phyloP scores from a whole-genome alignment of 257 asterid genomes.

The Solanum virginianum region DNA sequence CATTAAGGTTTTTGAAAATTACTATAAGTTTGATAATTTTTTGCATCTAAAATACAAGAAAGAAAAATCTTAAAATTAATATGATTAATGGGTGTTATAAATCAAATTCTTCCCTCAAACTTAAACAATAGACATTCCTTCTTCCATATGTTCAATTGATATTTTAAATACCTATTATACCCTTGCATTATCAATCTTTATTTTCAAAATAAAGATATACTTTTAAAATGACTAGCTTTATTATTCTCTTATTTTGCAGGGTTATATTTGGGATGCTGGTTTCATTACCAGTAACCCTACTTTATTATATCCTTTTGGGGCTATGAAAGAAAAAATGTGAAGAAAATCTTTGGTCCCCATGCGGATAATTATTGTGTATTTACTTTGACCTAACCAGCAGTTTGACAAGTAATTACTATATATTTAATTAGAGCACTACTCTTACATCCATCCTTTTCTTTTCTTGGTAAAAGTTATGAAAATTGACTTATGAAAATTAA shows the following conservation, averaged over 20 bases:
- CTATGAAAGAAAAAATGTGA: constrained; percentile 10
- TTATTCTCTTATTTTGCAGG: constrained; percentile 24
- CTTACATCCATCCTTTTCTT: not conserved
- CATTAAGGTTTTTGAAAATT: too few relatives aligned
- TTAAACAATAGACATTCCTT: too few relatives aligned
- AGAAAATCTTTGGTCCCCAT: not conserved
- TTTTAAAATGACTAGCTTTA: too few relatives aligned
- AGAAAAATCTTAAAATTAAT: not conserved
- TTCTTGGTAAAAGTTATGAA: not conserved
- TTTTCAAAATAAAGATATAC: not conserved
- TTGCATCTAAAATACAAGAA: too few relatives aligned
- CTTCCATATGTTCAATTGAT: too few relatives aligned
- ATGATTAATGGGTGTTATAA: not conserved
- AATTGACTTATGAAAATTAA: not conserved
- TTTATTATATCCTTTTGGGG: constrained; percentile 43
- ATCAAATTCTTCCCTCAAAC: too few relatives aligned
- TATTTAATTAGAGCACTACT: not conserved
- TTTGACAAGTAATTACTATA: not conserved
- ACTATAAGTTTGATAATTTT: too few relatives aligned
- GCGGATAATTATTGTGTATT: not conserved
- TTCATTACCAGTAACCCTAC: constrained; percentile 49
- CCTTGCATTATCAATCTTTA: not conserved
- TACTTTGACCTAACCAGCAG: constrained; percentile 1
- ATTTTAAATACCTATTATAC: not conserved
- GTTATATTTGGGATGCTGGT: constrained; percentile 63